A percentile compares a stretch with the other conserved stretches of the same genome.
phyloP scores from a whole-genome alignment of 208 protist genomes.

The Wallacemonas sp. region DNA sequence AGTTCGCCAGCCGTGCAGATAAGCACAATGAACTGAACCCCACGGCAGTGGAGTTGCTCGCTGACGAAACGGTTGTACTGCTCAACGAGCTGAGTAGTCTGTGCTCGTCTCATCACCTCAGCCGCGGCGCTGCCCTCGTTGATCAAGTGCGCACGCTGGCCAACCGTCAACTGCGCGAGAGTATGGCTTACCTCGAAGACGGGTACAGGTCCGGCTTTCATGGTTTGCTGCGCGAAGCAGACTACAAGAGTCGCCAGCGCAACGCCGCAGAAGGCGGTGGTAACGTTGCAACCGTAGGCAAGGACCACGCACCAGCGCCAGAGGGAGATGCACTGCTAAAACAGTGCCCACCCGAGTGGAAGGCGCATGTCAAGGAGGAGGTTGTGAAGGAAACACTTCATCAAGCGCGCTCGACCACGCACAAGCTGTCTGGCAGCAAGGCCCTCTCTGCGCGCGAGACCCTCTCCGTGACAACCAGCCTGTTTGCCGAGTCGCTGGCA shows the following conservation, averaged over 20 bases:
- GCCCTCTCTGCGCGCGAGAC: slow-evolving; percentile 27
- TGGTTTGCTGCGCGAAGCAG: slow-evolving; percentile 34
- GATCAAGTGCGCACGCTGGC: slow-evolving; percentile 50
- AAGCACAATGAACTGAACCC: slow-evolving; percentile 50
- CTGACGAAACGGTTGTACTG: slow-evolving; percentile 51
- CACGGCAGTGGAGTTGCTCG: slow-evolving; percentile 64
- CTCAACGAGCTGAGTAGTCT: slow-evolving; percentile 65
- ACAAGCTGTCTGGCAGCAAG: not conserved
- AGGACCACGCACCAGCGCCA: not conserved
- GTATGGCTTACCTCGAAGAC: slow-evolving; percentile 60
- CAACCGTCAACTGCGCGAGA: slow-evolving; percentile 72
- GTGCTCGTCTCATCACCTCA: slow-evolving; percentile 28
- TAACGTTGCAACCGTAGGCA: not conserved
- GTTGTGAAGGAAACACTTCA: slow-evolving; percentile 21
- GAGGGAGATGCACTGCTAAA: not conserved
- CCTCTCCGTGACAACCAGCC: slow-evolving; percentile 51
- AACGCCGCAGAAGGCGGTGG: not conserved
- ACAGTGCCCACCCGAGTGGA: slow-evolving; percentile 29
- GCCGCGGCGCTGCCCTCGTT: slow-evolving; percentile 38
- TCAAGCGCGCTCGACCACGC: not conserved
- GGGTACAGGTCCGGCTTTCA: slow-evolving; percentile 80
- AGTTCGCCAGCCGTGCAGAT: slow-evolving; percentile 32
- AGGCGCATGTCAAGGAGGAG: slow-evolving; percentile 10
- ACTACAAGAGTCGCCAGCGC: not conserved
- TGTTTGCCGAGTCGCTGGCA: slow-evolving; percentile 83